Base-by-base conservation (phyloP, 257 asterid species). In the Solanum pennellii region DNA sequence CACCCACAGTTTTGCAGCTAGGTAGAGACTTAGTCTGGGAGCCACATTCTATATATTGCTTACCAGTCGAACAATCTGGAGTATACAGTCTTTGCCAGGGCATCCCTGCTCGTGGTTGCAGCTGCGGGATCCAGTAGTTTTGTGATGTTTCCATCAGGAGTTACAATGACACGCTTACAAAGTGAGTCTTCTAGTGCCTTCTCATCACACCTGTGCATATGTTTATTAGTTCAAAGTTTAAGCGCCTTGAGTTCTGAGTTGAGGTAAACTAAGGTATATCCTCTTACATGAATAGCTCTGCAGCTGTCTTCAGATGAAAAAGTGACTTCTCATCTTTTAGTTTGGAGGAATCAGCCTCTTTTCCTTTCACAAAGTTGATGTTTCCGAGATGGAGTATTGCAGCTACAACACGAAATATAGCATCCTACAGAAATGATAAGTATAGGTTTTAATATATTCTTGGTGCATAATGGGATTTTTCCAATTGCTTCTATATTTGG, bases 51-150 rank as follows among this genome's bases (percentile, higher is more conserved):
- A 84, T 37, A 66, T 68, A 86, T 62, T 73, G 88, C 90, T 86
- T 86, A 96, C 99, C 99, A 96, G 89, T 96, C 98, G 86, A 96
- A 96, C 87, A 96, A 93, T 93, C 99, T 96, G 85, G 99, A 97
- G 89, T 97, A 97, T 41, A 95, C 87, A 23, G 98, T 95, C 89
- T 97, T 97, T 84, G 99, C 99, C 87, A 97, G 93, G 65, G 95
- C 99, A 87, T 97, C 99, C 82, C 99, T 91, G 91, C 98, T 97
- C 59, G 98, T 93, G 87, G 91, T 88, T n/a, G 99, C 98, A 86
- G 98, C 98, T 69, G 95, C 95, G 69, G 98, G 98, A 92, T 97
- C 99, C 21, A 95, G 93, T 85, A 90, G 94, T 87, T 94, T 97
- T 77, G 98, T 94, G 86, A 97, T 97, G 95, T 93, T 94, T 86